Conservation (phyloP, 2,329 filamentous ascomycete genomes). For the Diplodia corticola region DNA sequence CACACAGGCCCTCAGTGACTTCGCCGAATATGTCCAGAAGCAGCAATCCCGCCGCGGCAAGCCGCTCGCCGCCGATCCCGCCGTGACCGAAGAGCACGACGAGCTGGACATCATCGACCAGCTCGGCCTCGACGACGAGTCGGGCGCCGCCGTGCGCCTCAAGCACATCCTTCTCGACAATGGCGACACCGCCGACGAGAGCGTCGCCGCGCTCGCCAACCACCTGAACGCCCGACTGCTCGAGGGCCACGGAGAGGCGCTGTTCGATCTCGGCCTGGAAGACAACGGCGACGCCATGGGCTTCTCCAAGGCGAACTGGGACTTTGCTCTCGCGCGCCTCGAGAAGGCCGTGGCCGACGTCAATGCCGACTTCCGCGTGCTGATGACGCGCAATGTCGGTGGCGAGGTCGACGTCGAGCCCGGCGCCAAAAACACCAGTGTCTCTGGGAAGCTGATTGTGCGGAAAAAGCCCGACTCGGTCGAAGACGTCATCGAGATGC, state of each 20-base stretch:
- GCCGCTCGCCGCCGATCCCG: conserved; percentile 34
- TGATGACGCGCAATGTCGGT: conserved; percentile 89
- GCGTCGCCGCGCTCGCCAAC: conserved; percentile 62
- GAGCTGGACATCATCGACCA: conserved; percentile 89
- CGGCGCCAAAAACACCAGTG: conserved; percentile 68
- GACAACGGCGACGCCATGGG: conserved; percentile 84
- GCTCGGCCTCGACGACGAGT: conserved; percentile 70
- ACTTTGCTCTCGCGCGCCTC: conserved; percentile 66
- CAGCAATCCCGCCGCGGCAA: conserved; percentile 72
- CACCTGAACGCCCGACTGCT: conserved; percentile 68
- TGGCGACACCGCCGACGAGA: conserved; percentile 55
- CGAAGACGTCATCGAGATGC: conserved; percentile 90
- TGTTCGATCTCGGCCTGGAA: conserved; percentile 92
- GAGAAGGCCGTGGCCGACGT: conserved; percentile 63
- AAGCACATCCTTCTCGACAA: conserved; percentile 71
- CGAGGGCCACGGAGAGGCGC: conserved; percentile 83
- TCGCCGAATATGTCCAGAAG: conserved; percentile 95
- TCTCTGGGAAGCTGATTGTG: conserved; percentile 83
- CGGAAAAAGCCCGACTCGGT: conserved; percentile 70
- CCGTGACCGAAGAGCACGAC: conserved; percentile 66
- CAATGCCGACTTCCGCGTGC: conserved; percentile 73
- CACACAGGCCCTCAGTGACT: conserved; percentile 78
- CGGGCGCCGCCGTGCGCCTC: conserved; percentile 62
- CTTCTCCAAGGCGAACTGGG: conserved; percentile 74
- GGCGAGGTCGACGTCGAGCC: conserved; percentile 71